Evolutionary conservation across 768 basidiomycete species (phyloP), one percentile per base, ranked within the genome.

Genomic region (Leccinum aurantiacum): DNA sequence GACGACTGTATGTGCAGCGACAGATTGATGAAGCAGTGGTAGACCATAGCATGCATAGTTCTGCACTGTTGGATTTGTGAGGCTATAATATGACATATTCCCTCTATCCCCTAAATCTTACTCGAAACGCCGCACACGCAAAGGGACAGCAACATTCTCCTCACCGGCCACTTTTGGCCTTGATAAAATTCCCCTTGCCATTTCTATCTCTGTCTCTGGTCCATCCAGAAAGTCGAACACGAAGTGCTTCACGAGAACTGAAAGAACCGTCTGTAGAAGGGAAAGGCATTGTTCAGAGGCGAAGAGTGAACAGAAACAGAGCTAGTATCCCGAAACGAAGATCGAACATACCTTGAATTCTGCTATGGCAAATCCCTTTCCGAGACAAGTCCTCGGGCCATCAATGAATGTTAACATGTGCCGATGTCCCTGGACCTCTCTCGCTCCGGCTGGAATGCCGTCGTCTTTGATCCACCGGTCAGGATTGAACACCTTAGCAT

Each of bases 401-500:
- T 83, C 82, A 11, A 77, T 72, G 61, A 85, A 85, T 0, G 81
- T 80, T 25, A 84, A 67, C 11, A 84, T 66, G 63, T 84, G 82
- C 1, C 78, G 75, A 61, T 84, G 74, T 14, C 82, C 84, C 63
- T 79, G 78, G 2, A 83, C 71, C 27, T 78, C 77, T 35, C 85
- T 77, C 0, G 78, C 76, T 29, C 50, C 49, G n/a, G 47, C 52
- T 2, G 67, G 64, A 8, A 68, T 63, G 1, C 72, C 69, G 14
- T 71, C 71, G 5, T 72, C 70, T 5, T 63, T 63, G 9, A 89
- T 72, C 89, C 89, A 90, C 6, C 89, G 76, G 56, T 85, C 84
- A 0, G 88, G 89, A 44, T 80, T 76, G 69, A 85, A 91, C 51
- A 79, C 78, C 24, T 79, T 77, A 4, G 85, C 80, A 58, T 85